Conservation (phyloP, 768 basidiomycete genomes). For the Lactarius indigo region DNA sequence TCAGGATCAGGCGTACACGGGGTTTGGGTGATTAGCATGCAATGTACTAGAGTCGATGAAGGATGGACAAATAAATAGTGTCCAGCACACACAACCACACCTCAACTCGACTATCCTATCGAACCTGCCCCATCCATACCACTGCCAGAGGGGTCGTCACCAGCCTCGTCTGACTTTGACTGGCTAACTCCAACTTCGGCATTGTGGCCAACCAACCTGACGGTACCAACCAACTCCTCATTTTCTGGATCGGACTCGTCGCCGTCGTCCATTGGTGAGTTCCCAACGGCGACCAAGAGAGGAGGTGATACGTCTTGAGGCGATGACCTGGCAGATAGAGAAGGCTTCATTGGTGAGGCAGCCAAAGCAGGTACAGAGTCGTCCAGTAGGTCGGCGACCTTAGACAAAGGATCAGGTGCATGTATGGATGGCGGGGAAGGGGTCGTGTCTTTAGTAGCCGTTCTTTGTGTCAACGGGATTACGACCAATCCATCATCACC, state of each 20-base stretch:
- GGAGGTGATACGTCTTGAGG: conserved; percentile 1
- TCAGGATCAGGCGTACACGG: conserved; percentile 21
- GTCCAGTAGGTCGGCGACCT: conserved; percentile 49
- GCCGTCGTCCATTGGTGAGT: background rate
- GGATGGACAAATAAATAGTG: conserved; percentile 22
- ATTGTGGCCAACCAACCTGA: conserved; percentile 12
- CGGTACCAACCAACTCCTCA: background rate
- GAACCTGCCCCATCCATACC: conserved; percentile 42
- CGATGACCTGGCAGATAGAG: conserved; percentile 28
- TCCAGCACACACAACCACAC: conserved; percentile 22
- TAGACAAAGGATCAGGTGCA: conserved; percentile 23
- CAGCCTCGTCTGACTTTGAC: conserved; percentile 4
- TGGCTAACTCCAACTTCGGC: background rate
- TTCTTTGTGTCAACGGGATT: background rate
- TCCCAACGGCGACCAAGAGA: background rate
- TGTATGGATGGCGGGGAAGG: conserved; percentile 17
- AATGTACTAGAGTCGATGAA: conserved; percentile 23
- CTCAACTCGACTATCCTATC: conserved; percentile 2
- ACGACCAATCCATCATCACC: background rate
- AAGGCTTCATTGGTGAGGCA: conserved; percentile 32
- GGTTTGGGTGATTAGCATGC: conserved; percentile 24
- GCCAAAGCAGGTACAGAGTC: conserved; percentile 40
- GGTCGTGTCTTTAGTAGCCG: conserved; percentile 16
- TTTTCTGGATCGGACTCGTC: conserved; percentile 3
- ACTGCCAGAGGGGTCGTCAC: conserved; percentile 16